A percentile compares a stretch with the other conserved stretches of the same genome.
These are phyloP conservation scores for Chrysosporium keratinophilum DNA, from an alignment of 2,329 filamentous ascomycete genomes.

Conservation along the genomic window DNA sequence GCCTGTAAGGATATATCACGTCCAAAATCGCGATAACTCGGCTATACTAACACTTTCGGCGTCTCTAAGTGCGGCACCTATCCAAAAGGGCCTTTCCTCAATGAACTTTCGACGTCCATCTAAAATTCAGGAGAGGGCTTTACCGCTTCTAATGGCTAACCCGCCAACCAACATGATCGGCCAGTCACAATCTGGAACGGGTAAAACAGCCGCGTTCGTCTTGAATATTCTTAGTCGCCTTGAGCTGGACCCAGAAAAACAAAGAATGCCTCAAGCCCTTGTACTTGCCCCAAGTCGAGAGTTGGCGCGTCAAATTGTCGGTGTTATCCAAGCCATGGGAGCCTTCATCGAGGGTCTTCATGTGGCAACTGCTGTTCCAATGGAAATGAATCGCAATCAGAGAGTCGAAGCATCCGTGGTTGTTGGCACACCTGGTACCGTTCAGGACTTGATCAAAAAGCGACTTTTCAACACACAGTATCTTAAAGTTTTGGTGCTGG, in stretches of 20 bases:
- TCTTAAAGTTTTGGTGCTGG: conserved; percentile 76
- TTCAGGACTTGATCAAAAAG: conserved; percentile 73
- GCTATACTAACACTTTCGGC: background rate
- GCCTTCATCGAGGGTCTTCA: conserved; percentile 66
- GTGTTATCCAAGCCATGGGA: conserved; percentile 74
- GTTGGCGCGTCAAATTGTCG: conserved; percentile 85
- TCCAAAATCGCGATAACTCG: background rate
- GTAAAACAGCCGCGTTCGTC: conserved; percentile 94
- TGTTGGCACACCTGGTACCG: conserved; percentile 88
- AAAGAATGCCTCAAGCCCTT: conserved; percentile 62
- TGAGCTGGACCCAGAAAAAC: conserved; percentile 55
- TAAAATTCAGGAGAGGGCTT: conserved; percentile 91
- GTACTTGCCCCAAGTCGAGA: conserved; percentile 88
- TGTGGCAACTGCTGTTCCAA: conserved; percentile 73
- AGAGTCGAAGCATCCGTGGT: conserved; percentile 67
- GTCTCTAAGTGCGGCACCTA: conserved; percentile 43
- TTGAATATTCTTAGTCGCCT: conserved; percentile 82
- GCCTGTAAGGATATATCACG: conserved; percentile 53
- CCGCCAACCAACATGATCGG: conserved; percentile 93
- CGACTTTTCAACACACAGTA: conserved; percentile 60
- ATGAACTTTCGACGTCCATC: conserved; percentile 92
- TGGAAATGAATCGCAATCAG: conserved; percentile 56
- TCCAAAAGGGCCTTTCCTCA: conserved; percentile 64
- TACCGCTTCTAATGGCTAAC: conserved; percentile 75
- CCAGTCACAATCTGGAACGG: conserved; percentile 97